Conservation (phyloP, 352 stramenopile species). For the Pythium rishiriense region DNA sequence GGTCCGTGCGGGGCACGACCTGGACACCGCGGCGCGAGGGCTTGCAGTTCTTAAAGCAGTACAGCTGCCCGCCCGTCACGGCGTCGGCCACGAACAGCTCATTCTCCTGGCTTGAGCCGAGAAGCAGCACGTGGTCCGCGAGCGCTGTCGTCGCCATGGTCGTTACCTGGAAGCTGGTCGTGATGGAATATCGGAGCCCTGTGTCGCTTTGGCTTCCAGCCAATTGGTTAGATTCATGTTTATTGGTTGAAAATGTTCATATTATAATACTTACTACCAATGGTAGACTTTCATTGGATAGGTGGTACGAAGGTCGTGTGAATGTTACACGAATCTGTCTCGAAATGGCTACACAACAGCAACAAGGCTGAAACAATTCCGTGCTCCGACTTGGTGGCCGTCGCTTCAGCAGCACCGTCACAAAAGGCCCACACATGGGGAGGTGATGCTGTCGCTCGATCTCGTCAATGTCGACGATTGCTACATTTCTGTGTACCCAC, state of each 20-base stretch:
- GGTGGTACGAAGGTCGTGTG: not conserved
- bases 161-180: not conserved
- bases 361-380: no score
- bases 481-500: no score
- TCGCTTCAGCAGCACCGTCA: no score
- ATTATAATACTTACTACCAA: constrained; percentile 9
- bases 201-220: constrained; percentile 10
- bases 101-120: constrained; percentile 68
- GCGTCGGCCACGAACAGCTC: constrained; percentile 66
- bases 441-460: no score
- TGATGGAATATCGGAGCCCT: not conserved
- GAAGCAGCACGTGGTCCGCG: constrained; percentile 59
- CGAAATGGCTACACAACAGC: not conserved
- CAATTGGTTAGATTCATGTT: not conserved
- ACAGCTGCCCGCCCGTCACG: constrained; percentile 60
- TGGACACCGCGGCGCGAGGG: constrained; percentile 50
- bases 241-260: constrained; percentile 9
- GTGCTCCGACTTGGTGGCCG: no score
- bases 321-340: not conserved
- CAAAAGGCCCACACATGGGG: no score
- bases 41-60: constrained; percentile 74
- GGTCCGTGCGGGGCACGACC: constrained; percentile 60
- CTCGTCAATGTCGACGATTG: no score
- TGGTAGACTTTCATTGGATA: not conserved
- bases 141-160: constrained; percentile 47